Base-by-base conservation (phyloP, 148 eudicot genomes). In the Cornus florida region DNA sequence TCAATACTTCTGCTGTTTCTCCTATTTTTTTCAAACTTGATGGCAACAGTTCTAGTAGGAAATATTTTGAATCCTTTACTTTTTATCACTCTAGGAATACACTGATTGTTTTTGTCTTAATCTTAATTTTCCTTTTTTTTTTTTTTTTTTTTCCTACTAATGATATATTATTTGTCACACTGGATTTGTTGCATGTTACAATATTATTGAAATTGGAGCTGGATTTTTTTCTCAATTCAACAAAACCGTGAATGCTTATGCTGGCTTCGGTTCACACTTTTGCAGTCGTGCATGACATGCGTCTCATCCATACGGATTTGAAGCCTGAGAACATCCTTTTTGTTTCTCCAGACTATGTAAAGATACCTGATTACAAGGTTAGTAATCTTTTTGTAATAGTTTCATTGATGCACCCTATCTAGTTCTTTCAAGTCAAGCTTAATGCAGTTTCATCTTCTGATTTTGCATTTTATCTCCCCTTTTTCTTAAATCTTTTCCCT, bases 211-310 rank as follows among this genome's bases (percentile, higher is more conserved):
- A 1, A 4, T 62, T 62, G 66, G 66, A 20, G 23, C 22, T 62
- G 8, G 66, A 62, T 13, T 17, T 17, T 20, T 17, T 62, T 28
- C 8, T 66, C 41, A 24, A 65, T 32, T 64, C 39, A 43, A n/a
- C 35, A 33, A 46, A 17, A 19, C 43, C 60, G 10, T 3, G 57
- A 56, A 71, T 77, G 75, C 77, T 90, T 68, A 78, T 79, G 17
- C 71, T 82, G 84, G 73, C 20, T 76, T 64, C 62, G 69, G 3
- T 20, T 78, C 67, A 76, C 35, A 35, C 67, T 32, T 43, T 80
- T 87, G 88, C 94, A 95, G 98, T 95, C 77, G 91, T 95, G 95
- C 98, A 95, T 87, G 97, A 93, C 78, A 80, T 95, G 91, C 93
- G 83, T 80, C 92, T 95, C 53, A 90, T 95, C 79, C 98, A 95